Evolutionary conservation across 2,329 filamentous ascomycete species (phyloP), one percentile per base, ranked within the genome.

Genomic region (Fusarium falciforme): DNA sequence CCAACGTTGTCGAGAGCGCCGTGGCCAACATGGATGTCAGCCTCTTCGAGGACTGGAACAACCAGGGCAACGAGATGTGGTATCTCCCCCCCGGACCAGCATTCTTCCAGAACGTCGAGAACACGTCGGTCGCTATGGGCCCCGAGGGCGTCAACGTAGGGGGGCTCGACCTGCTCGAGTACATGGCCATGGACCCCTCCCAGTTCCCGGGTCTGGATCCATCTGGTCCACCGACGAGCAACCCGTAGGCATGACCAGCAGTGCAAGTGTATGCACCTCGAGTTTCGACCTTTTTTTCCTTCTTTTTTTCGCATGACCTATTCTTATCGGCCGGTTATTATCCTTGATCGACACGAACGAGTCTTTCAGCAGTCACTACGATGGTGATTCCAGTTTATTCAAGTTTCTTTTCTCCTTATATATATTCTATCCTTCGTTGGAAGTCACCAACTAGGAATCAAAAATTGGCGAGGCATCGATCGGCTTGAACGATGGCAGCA

Each of bases 121-220:
- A 90, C 71, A 86, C 86, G 36, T 86, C 86, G 8, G 89, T 92
- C 11, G 89, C 89, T 49, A 92, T 92, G 89, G 92, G 90, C 4
- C 89, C 90, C 10, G 90, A 92, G 74, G 90, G 90, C 31, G 88
- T 92, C 59, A 92, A 92, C 74, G 89, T 93, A 3, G 90, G 90
- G 11, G 91, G 91, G 0, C 84, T 92, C 35, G 91, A 93, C 78
- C 78, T 93, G 75, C 85, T 93, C 16, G 91, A 93, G 77, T 92
- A 90, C 72, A 92, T 92, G 90, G 88, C 89, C 9, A 89, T 92
- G 87, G 90, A 89, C 42, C 80, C 83, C 5, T 79, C 80, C 38
- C 83, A 84, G 42, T 86, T 85, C 54, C 82, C 85, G 1, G 79
- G 79, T 17, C 61, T 82, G 16, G 80, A 82, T 60, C 66, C 76